These are phyloP conservation scores for Dothistroma pini DNA, from an alignment of 2,329 filamentous ascomycete species.

Conservation along the genomic window DNA sequence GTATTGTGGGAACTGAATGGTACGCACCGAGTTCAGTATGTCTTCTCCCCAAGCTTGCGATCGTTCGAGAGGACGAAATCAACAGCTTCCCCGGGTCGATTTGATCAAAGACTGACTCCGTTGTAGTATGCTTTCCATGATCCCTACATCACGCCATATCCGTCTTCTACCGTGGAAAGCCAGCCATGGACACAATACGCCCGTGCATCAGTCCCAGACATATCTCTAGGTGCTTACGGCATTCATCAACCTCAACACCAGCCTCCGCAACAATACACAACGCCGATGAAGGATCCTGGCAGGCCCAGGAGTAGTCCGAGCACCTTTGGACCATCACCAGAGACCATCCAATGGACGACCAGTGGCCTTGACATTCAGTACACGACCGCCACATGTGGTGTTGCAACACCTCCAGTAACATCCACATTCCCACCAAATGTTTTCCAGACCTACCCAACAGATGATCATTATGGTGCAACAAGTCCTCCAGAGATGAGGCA, in stretches of 20 bases:
- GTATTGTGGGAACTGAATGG: constrained; percentile 28
- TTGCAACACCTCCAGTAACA: constrained; percentile 30
- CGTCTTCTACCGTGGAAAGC: constrained; percentile 33
- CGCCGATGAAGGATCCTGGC: constrained; percentile 29
- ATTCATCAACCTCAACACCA: constrained; percentile 15
- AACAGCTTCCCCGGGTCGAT: constrained; percentile 1
- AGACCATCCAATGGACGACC: constrained; percentile 38
- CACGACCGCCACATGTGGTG: constrained; percentile 25
- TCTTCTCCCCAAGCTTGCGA: constrained; percentile 5
- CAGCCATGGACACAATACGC: constrained; percentile 31
- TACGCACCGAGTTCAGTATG: constrained; percentile 33
- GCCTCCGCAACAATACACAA: constrained; percentile 15
- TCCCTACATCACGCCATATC: constrained; percentile 35
- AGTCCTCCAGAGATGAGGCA: constrained; percentile 31
- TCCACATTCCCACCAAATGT: constrained; percentile 36
- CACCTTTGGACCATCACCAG: constrained; percentile 39
- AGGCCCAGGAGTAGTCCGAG: constrained; percentile 45
- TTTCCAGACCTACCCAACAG: constrained; percentile 29
- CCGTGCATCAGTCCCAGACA: constrained; percentile 26
- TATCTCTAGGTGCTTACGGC: constrained; percentile 19
- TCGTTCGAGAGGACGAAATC: background rate
- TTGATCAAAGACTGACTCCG: constrained; percentile 1
- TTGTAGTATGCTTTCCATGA: constrained; percentile 32
- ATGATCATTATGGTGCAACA: constrained; percentile 30
- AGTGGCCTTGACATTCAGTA: constrained; percentile 42